Conservation (phyloP, 148 eudicot genomes). For the Mesembryanthemum crystallinum region DNA sequence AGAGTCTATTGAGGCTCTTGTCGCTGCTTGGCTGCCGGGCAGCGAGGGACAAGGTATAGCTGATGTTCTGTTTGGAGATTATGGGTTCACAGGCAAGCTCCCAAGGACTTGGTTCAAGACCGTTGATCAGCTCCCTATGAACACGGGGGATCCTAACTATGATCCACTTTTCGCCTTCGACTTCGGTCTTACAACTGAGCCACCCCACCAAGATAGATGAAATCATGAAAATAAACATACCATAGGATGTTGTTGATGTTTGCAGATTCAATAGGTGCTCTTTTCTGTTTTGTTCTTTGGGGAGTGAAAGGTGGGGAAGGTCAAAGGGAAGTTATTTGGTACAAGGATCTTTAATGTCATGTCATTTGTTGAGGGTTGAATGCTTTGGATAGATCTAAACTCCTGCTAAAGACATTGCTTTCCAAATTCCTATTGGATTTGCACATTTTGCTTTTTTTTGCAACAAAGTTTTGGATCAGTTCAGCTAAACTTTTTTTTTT, state of each 20-base stretch:
- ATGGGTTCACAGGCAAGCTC: constrained; percentile 37
- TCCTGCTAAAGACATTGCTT: too few relatives aligned
- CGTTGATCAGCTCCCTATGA: constrained; percentile 47
- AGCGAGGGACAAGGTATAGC: constrained; percentile 45
- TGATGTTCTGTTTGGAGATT: constrained; percentile 37
- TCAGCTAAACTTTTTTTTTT: too few relatives aligned
- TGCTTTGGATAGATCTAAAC: neutral
- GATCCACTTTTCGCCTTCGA: constrained; percentile 49
- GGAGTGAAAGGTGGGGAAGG: too few relatives aligned
- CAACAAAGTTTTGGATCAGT: too few relatives aligned
- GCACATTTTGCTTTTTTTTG: too few relatives aligned
- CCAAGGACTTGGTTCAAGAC: constrained; percentile 46
- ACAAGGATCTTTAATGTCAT: too few relatives aligned
- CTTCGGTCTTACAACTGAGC: constrained; percentile 40
- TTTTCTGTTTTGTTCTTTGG: too few relatives aligned
- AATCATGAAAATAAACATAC: neutral
- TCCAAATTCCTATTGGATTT: too few relatives aligned
- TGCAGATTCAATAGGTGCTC: too few relatives aligned
- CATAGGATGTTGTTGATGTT: too few relatives aligned
- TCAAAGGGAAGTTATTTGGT: too few relatives aligned
- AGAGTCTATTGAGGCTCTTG: constrained; percentile 35
- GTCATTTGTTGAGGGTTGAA: too few relatives aligned
- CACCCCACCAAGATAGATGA: neutral
- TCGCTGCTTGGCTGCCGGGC: constrained; percentile 55
- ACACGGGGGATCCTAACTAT: constrained; percentile 42